These are phyloP conservation scores for Graphium sp. DNA, from an alignment of 2,329 filamentous ascomycete genomes.

Conservation along the genomic window DNA sequence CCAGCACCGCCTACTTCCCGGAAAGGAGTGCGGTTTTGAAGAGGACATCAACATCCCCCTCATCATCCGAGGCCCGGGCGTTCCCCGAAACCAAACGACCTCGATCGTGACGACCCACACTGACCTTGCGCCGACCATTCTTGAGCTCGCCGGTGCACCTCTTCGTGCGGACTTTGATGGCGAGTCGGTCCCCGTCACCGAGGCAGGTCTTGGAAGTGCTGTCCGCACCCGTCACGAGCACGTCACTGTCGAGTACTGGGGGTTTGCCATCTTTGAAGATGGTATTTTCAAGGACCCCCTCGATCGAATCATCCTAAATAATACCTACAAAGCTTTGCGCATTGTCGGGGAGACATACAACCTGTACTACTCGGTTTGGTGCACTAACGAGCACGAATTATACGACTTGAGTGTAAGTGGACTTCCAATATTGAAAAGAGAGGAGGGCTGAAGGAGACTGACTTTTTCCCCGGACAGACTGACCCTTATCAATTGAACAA, in stretches of 20 bases:
- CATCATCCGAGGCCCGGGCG: constrained; percentile 28
- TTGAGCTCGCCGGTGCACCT: constrained; percentile 17
- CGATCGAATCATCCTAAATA: constrained; percentile 13
- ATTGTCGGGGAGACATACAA: constrained; percentile 28
- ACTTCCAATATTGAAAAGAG: background rate
- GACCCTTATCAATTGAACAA: constrained; percentile 28
- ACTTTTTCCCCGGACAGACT: constrained; percentile 15
- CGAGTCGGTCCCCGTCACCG: constrained; percentile 21
- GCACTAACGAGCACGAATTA: constrained; percentile 27
- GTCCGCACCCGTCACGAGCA: constrained; percentile 21
- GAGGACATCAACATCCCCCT: constrained; percentile 34
- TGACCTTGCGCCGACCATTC: constrained; percentile 37
- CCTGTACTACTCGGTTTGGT: constrained; percentile 40
- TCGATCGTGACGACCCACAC: constrained; percentile 29
- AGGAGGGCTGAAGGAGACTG: background rate
- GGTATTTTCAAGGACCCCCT: no score
- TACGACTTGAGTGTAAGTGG: constrained; percentile 31
- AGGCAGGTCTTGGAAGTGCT: constrained; percentile 7
- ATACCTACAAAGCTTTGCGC: constrained; percentile 37
- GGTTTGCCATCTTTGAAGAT: constrained; percentile 15
- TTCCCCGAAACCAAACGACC: constrained; percentile 17
- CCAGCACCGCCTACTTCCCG: constrained; percentile 32
- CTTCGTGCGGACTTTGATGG: constrained; percentile 32
- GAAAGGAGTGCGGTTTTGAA: constrained; percentile 33
- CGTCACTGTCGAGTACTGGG: constrained; percentile 36